Conservation (phyloP, 148 eudicot species). For the Bassia scoparia region DNA sequence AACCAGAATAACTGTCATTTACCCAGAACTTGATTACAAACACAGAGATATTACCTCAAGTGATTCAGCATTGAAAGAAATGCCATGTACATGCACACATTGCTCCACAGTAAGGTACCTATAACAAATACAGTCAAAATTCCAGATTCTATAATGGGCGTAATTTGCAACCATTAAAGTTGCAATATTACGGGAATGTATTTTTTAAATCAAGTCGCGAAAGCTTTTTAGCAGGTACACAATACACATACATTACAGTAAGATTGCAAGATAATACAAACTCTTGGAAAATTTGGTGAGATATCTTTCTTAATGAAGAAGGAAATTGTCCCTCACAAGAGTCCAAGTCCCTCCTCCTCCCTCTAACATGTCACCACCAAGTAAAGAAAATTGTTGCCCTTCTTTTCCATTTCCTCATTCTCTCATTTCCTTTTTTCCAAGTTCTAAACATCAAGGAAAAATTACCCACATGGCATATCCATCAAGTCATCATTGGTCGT, state of each 20-base stretch:
- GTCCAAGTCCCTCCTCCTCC: too few species aligned
- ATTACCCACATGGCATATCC: neutral
- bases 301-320: too few species aligned
- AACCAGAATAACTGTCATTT: neutral
- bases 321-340: too few species aligned
- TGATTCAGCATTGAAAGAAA: slow-evolving; percentile 83
- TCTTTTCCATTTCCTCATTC: too few species aligned
- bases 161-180: neutral
- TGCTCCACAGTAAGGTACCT: slow-evolving; percentile 96
- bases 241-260: neutral
- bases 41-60: slow-evolving; percentile 51
- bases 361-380: too few species aligned
- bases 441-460: too few species aligned
- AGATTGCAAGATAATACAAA: neutral
- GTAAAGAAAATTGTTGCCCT: too few species aligned
- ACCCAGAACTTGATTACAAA: neutral
- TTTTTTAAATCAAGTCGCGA: neutral
- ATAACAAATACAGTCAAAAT: slow-evolving; percentile 11
- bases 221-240: neutral
- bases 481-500: neutral
- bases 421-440: too few species aligned
- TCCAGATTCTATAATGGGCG: slow-evolving; percentile 2
- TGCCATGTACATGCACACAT: slow-evolving; percentile 99
- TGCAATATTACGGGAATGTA: neutral
- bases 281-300: too few species aligned